Percentiles rank a stretch among this genome's conserved stretches.
Evolutionary conservation across 2,329 filamentous ascomycete genomes (phyloP).

Genomic region (Pseudopyricularia cyperi): DNA sequence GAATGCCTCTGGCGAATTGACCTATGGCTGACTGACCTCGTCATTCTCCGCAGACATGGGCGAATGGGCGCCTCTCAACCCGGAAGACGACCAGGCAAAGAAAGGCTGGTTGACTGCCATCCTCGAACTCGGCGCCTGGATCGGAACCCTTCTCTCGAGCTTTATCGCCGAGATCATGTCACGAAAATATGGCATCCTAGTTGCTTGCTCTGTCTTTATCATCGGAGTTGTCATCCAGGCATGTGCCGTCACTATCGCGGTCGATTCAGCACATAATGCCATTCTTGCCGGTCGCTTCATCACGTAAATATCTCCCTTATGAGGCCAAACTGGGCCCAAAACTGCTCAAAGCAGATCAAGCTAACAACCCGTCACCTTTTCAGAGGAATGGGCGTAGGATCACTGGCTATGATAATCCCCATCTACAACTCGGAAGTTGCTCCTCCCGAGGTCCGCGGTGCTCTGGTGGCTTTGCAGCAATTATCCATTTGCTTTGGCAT

Average conservation of each 20-base stretch:
- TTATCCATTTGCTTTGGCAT: conserved; percentile 48
- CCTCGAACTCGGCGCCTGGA: conserved; percentile 64
- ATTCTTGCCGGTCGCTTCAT: conserved; percentile 63
- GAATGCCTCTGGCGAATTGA: neutral
- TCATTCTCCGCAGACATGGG: conserved; percentile 33
- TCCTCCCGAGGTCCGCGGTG: conserved; percentile 32
- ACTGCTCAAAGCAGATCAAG: neutral
- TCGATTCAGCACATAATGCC: conserved; percentile 37
- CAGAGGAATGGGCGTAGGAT: conserved; percentile 54
- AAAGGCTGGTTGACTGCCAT: conserved; percentile 54
- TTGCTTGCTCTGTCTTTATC: conserved; percentile 54
- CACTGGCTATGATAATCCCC: conserved; percentile 48
- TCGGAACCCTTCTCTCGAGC: conserved; percentile 58
- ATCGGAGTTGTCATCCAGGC: conserved; percentile 55
- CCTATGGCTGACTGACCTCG: neutral
- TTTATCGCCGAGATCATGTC: conserved; percentile 59
- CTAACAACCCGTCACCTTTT: neutral
- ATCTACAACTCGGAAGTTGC: conserved; percentile 34
- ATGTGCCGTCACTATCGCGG: conserved; percentile 31
- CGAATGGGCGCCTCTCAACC: conserved; percentile 32
- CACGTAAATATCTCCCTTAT: conserved; percentile 27
- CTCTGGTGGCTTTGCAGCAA: conserved; percentile 34
- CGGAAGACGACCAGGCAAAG: conserved; percentile 32
- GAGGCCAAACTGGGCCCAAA: neutral
- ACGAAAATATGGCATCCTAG: conserved; percentile 55